Percentiles rank a stretch among this genome's conserved stretches.
Conservation (phyloP, 2,329 filamentous ascomycete genomes). For the Diaporthe eres region DNA sequence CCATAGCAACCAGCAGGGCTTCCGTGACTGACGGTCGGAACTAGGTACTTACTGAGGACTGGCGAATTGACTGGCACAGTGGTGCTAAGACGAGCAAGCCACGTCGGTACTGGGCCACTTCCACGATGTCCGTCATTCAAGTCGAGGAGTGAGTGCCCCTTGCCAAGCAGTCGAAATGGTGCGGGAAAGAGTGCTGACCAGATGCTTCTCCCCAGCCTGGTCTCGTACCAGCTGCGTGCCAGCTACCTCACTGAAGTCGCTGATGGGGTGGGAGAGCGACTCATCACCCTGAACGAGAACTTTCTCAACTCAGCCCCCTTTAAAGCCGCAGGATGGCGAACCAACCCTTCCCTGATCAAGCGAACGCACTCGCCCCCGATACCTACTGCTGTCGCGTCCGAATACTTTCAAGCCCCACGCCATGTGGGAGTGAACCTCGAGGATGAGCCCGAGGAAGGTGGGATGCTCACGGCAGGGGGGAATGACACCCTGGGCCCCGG, state of each 20-base stretch:
- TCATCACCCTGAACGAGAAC: constrained; percentile 84
- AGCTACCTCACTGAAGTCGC: constrained; percentile 85
- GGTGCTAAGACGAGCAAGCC: not conserved
- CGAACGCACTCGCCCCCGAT: constrained; percentile 90
- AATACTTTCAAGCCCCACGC: constrained; percentile 84
- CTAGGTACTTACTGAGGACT: not conserved
- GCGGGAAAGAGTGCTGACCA: not conserved
- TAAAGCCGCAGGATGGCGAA: constrained; percentile 85
- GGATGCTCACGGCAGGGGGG: constrained; percentile 77
- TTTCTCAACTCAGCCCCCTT: constrained; percentile 86
- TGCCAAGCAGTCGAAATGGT: not conserved
- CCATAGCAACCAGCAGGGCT: constrained; percentile 12
- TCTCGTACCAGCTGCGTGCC: constrained; percentile 85
- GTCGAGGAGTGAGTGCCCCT: constrained; percentile 56
- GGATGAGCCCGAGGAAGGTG: constrained; percentile 80
- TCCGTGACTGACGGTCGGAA: not conserved
- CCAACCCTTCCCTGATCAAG: constrained; percentile 82
- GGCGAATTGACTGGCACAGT: not conserved
- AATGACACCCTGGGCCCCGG: constrained; percentile 79
- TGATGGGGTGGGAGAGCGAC: constrained; percentile 86
- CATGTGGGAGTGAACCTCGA: constrained; percentile 75
- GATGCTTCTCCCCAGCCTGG: constrained; percentile 68
- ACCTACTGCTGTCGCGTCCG: constrained; percentile 83
- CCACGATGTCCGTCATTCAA: constrained; percentile 60
- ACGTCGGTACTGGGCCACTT: not conserved